A percentile compares a stretch with the other conserved stretches of the same genome.
Conservation (phyloP, 2,329 filamentous ascomycete species). For the Sordariomycetes sp. region DNA sequence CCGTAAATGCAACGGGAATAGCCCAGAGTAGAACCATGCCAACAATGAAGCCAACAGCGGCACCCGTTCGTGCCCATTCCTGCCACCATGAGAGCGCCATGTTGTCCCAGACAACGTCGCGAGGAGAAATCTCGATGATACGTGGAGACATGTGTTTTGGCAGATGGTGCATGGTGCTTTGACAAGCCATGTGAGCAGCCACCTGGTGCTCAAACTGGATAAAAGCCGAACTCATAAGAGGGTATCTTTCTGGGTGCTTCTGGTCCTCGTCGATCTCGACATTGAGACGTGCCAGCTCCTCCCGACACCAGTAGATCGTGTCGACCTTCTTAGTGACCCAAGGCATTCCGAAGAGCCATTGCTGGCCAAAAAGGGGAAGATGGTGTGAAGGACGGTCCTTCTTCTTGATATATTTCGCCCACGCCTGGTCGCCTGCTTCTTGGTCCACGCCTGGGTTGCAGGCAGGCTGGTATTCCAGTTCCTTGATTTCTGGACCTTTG, state of each 20-base stretch:
- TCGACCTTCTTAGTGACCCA: conserved; percentile 85
- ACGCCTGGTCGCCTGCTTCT: conserved; percentile 56
- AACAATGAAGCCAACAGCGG: conserved; percentile 56
- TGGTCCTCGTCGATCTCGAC: conserved; percentile 89
- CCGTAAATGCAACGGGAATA: conserved; percentile 82
- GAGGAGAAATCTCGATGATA: conserved; percentile 85
- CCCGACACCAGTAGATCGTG: conserved; percentile 84
- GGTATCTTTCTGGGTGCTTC: conserved; percentile 73
- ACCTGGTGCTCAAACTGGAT: conserved; percentile 98
- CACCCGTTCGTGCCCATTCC: conserved; percentile 61
- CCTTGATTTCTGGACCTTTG: conserved; percentile 27
- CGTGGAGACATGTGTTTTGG: conserved; percentile 91
- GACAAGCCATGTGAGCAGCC: conserved; percentile 95
- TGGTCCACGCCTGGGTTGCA: conserved; percentile 53
- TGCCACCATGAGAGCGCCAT: conserved; percentile 96
- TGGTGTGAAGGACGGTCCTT: conserved; percentile 81
- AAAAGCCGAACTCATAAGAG: conserved; percentile 91
- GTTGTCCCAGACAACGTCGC: conserved; percentile 93
- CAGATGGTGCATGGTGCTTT: conserved; percentile 81
- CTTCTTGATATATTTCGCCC: conserved; percentile 74
- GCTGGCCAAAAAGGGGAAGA: conserved; percentile 50
- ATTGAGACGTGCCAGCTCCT: conserved; percentile 79
- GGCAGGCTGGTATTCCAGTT: conserved; percentile 50
- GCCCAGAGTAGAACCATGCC: conserved; percentile 85
- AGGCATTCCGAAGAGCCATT: conserved; percentile 72